Percentiles rank a stretch among this genome's conserved stretches.
These are phyloP conservation scores for Nicotiana paniculata DNA, from an alignment of 257 asterid genomes.

Conservation along the genomic window DNA sequence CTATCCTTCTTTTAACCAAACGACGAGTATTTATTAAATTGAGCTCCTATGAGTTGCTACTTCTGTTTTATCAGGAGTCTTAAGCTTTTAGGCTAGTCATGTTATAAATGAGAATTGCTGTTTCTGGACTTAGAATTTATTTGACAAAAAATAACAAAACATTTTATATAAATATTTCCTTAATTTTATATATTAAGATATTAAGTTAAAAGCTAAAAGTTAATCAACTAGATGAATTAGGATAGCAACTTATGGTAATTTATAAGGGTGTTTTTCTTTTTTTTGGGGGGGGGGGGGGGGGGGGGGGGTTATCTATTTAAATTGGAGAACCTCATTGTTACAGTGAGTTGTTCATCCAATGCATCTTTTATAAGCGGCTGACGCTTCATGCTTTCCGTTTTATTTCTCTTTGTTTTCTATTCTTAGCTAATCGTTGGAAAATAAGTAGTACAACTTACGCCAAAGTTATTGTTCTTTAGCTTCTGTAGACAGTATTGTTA, in stretches of 20 bases:
- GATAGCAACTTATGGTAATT: not conserved
- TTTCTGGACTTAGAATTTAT: slow-evolving; percentile 1
- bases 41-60: not conserved
- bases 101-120: not conserved
- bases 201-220: not conserved
- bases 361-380: not conserved
- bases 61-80: not conserved
- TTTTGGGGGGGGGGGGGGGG: not conserved
- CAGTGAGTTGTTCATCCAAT: not conserved
- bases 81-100: not conserved
- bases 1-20: not conserved
- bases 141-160: not conserved
- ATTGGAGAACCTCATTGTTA: not conserved
- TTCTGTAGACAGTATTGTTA: not conserved
- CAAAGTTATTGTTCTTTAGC: not conserved
- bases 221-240: not conserved
- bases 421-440: not conserved
- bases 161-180: not conserved
- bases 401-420: not conserved
- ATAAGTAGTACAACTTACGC: not conserved
- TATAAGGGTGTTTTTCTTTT: no score
- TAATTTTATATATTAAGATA: not conserved
- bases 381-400: not conserved
- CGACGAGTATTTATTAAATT: not conserved
- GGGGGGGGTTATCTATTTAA: not conserved